These are phyloP conservation scores for Tricholoma hemisulphureum DNA, from an alignment of 768 basidiomycete genomes.

Conservation along the genomic window DNA sequence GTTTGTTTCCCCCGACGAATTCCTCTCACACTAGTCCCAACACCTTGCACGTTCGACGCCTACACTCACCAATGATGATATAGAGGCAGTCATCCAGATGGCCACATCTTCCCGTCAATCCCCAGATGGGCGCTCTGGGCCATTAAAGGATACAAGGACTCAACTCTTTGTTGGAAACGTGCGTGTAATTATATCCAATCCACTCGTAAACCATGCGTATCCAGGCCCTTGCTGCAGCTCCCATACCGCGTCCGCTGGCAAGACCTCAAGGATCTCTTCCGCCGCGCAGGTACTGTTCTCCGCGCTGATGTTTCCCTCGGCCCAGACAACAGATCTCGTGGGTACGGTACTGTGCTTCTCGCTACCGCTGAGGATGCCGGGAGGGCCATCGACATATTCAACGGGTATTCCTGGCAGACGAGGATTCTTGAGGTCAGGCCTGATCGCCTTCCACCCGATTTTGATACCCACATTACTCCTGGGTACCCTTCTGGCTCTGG, in stretches of 20 bases:
- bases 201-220: conserved; percentile 6
- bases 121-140: conserved; percentile 43
- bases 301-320: conserved; percentile 77
- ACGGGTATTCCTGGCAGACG: conserved; percentile 97
- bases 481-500: conserved; percentile 9
- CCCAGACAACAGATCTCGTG: conserved; percentile 88
- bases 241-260: conserved; percentile 99
- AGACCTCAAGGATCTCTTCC: conserved; percentile 69
- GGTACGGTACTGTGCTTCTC: conserved; percentile 92
- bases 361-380: conserved; percentile 94
- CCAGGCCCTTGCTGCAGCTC: conserved; percentile 48
- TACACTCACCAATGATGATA: conserved; percentile 72
- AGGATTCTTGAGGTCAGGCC: conserved; percentile 88
- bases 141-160: conserved; percentile 81
- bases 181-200: conserved; percentile 25
- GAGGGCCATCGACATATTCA: conserved; percentile 92
- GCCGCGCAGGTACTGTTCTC: conserved; percentile 88
- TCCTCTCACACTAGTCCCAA: conserved; percentile 6
- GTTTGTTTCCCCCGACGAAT: conserved; percentile 2
- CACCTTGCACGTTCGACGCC: conserved; percentile 12
- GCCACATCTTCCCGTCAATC: conserved; percentile 73
- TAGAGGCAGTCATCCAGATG: conserved; percentile 88
- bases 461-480: conserved; percentile 38
- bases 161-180: conserved; percentile 98
- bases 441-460: conserved; percentile 73